Evolutionary conservation across 805 yeast genomes (phyloP).

Genomic region (Yamadazyma kitorensis): DNA sequence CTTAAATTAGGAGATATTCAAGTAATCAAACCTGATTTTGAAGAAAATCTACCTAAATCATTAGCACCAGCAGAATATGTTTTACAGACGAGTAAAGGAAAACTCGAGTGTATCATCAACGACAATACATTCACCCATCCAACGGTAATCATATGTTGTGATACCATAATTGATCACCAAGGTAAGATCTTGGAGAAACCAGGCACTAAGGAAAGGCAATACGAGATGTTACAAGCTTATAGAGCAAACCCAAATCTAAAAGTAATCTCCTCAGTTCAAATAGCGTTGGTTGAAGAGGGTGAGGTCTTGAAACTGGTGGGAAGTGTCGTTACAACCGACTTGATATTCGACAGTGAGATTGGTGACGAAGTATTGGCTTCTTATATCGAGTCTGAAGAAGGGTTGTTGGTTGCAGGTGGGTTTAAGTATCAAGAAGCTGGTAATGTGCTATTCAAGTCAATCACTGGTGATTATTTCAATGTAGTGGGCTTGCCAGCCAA

Average conservation of each 20-base stretch:
- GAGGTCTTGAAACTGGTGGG: slow-evolving; percentile 1
- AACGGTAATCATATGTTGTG: slow-evolving; percentile 55
- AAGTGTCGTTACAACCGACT: slow-evolving; percentile 34
- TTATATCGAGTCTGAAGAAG: slow-evolving; percentile 74
- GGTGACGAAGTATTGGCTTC: slow-evolving; percentile 54
- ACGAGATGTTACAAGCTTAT: slow-evolving; percentile 27
- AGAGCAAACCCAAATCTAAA: slow-evolving; percentile 16
- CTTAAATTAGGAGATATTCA: slow-evolving; percentile 47
- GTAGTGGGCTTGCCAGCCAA: slow-evolving; percentile 84
- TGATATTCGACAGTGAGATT: slow-evolving; percentile 43
- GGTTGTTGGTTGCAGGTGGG: slow-evolving; percentile 86
- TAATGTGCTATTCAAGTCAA: slow-evolving; percentile 55
- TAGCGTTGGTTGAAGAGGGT: slow-evolving; percentile 17
- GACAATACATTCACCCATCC: slow-evolving; percentile 7
- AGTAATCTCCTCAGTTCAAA: slow-evolving; percentile 35
- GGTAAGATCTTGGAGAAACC: slow-evolving; percentile 81
- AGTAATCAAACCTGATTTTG: slow-evolving; percentile 64
- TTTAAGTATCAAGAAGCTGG: slow-evolving; percentile 79
- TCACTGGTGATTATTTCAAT: slow-evolving; percentile 81
- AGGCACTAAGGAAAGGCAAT: slow-evolving; percentile 22
- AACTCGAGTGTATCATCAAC: slow-evolving; percentile 58
- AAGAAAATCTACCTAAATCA: slow-evolving; percentile 68
- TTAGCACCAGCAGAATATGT: slow-evolving; percentile 58
- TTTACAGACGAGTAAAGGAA: slow-evolving; percentile 61
- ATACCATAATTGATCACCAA: slow-evolving; percentile 66